A percentile compares a stretch with the other conserved stretches of the same genome.
These are phyloP conservation scores for Verticillium nonalfalfae DNA, from an alignment of 2,329 filamentous ascomycete species.

Conservation along the genomic window DNA sequence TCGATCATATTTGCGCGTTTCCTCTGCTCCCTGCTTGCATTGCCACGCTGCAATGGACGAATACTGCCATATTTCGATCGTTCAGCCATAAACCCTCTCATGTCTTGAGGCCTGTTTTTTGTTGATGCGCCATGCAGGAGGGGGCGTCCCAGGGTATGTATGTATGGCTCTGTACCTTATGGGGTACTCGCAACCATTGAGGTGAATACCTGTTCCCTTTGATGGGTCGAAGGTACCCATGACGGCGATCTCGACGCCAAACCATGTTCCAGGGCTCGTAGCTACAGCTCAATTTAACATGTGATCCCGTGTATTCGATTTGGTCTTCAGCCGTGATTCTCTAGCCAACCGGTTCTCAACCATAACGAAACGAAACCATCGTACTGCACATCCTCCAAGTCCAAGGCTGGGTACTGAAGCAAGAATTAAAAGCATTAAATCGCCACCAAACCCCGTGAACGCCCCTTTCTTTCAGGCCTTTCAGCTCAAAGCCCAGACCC, in stretches of 20 bases:
- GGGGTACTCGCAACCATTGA: too few relatives aligned
- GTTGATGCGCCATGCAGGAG: too few relatives aligned
- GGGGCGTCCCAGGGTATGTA: too few relatives aligned
- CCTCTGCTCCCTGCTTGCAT: background rate
- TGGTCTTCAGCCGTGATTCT: too few relatives aligned
- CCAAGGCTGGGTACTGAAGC: background rate
- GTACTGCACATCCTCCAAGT: background rate
- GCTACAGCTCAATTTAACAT: background rate
- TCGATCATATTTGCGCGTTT: background rate
- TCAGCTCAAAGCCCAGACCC: background rate
- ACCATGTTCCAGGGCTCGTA: background rate
- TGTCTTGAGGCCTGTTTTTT: too few relatives aligned
- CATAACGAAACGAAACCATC: background rate
- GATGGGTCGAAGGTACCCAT: too few relatives aligned
- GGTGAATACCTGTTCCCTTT: too few relatives aligned
- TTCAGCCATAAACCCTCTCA: too few relatives aligned
- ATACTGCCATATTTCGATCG: too few relatives aligned
- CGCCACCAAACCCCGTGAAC: background rate
- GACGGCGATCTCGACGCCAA: background rate
- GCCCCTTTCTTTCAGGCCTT: background rate
- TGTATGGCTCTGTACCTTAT: too few relatives aligned
- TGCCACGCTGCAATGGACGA: too few relatives aligned
- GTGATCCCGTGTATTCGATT: background rate
- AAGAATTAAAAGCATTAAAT: background rate
- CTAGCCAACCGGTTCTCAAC: too few relatives aligned